Evolutionary conservation across 1,139 yeast species (phyloP).

Genomic region (Geotrichum restrictum): DNA sequence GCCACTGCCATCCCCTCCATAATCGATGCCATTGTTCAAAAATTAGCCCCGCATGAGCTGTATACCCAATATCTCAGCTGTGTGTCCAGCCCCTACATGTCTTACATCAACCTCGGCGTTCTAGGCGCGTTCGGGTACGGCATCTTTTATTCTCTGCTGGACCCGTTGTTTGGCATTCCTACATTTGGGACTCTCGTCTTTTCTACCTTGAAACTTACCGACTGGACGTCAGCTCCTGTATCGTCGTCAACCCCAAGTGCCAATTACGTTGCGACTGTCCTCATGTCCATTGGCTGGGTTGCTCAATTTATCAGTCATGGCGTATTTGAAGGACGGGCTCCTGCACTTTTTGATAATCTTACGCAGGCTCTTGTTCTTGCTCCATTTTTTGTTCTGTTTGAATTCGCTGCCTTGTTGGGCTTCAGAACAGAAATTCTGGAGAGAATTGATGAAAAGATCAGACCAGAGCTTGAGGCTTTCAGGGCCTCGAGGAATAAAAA

Average conservation of each 20-base stretch:
- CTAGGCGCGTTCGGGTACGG: conserved; percentile 43
- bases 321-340: conserved; percentile 73
- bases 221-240: conserved; percentile 22
- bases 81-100: no score
- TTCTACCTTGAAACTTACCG: conserved; percentile 26
- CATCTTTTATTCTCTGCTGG: conserved; percentile 45
- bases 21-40: no score
- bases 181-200: conserved; percentile 34
- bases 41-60: no score
- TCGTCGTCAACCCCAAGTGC: conserved; percentile 31
- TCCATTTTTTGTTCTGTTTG: conserved; percentile 83
- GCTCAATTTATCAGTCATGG: conserved; percentile 92
- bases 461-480: conserved; percentile 30
- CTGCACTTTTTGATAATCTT: conserved; percentile 79
- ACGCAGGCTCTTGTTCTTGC: conserved; percentile 85
- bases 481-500: conserved; percentile 20
- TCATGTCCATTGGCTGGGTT: conserved; percentile 64
- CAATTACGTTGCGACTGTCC: conserved; percentile 36
- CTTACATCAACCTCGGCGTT: conserved; percentile 45
- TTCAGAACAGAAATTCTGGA: conserved; percentile 52
- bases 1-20: no score
- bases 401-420: conserved; percentile 66
- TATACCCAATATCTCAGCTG: no score
- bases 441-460: conserved; percentile 54
- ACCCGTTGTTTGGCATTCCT: conserved; percentile 43